These are phyloP conservation scores for Coriaria nepalensis DNA, from an alignment of 306 rosid genomes.

Conservation along the genomic window DNA sequence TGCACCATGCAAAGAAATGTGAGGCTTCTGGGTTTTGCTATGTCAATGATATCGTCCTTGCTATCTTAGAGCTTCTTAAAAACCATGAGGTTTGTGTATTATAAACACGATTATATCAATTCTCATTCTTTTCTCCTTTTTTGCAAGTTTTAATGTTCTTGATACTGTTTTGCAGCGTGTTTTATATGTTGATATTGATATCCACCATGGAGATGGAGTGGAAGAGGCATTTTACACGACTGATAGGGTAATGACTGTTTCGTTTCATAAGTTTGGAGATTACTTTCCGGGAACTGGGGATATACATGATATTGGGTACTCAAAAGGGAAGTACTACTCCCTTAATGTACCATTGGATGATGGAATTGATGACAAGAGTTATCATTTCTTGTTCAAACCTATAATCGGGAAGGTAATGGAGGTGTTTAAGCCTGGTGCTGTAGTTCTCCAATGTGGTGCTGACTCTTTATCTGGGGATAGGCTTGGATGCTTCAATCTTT, in stretches of 20 bases:
- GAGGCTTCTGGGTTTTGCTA: constrained; percentile 27
- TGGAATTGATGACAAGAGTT: constrained; percentile 24
- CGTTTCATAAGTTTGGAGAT: constrained; percentile 23
- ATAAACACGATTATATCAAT: neutral
- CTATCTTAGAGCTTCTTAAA: constrained; percentile 25
- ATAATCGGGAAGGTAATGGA: constrained; percentile 21
- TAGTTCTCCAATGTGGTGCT: constrained; percentile 27
- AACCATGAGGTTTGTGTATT: constrained; percentile 15
- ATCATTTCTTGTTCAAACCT: constrained; percentile 18
- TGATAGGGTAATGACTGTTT: constrained; percentile 26
- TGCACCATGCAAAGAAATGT: constrained; percentile 28
- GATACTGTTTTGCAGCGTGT: constrained; percentile 16
- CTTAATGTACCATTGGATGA: constrained; percentile 23
- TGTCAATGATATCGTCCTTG: constrained; percentile 20
- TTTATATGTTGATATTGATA: constrained; percentile 20
- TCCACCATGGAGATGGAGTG: constrained; percentile 25
- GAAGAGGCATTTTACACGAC: constrained; percentile 23
- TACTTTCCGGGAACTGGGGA: constrained; percentile 27
- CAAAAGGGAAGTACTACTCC: constrained; percentile 19
- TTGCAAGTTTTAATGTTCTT: neutral
- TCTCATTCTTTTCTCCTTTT: neutral
- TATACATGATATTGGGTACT: constrained; percentile 17
- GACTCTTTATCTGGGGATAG: constrained; percentile 25
- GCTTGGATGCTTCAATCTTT: constrained; percentile 26
- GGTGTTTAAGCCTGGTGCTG: constrained; percentile 19